A percentile compares a stretch with the other conserved stretches of the same genome.
These are phyloP conservation scores for Rhynchospora tenuis DNA, from an alignment of 176 grass and related monocot species.

Conservation along the genomic window DNA sequence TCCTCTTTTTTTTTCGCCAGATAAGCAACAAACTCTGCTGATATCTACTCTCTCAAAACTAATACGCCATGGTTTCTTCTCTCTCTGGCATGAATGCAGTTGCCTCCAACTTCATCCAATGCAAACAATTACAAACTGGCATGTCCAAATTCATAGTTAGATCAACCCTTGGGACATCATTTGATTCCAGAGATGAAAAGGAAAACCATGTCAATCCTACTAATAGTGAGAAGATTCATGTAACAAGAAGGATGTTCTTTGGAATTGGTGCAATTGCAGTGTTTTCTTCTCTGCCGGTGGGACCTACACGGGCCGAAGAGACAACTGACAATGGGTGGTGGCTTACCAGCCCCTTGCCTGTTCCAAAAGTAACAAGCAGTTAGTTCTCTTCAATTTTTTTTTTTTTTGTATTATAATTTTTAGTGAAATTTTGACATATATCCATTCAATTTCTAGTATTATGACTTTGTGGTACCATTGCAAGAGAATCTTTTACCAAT, in stretches of 20 bases:
- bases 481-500: background rate
- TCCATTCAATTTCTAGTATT: background rate
- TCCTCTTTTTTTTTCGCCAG: background rate
- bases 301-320: slow-evolving; percentile 29
- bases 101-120: slow-evolving; percentile 21
- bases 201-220: background rate
- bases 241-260: slow-evolving; percentile 33
- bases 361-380: slow-evolving; percentile 52
- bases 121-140: background rate
- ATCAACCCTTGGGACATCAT: background rate
- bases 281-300: slow-evolving; percentile 21
- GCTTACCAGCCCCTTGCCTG: slow-evolving; percentile 57
- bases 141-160: background rate
- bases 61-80: slow-evolving; percentile 29
- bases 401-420: background rate
- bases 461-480: background rate
- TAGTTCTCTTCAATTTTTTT: slow-evolving; percentile 4
- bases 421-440: no score
- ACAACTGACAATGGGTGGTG: slow-evolving; percentile 72
- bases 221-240: background rate
- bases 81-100: slow-evolving; percentile 29
- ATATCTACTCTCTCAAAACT: background rate
- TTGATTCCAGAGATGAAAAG: background rate
- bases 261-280: slow-evolving; percentile 35
- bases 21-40: background rate